phyloP scores from a whole-genome alignment of 2,329 filamentous ascomycete genomes.

The Dothideomycetes sp. region DNA sequence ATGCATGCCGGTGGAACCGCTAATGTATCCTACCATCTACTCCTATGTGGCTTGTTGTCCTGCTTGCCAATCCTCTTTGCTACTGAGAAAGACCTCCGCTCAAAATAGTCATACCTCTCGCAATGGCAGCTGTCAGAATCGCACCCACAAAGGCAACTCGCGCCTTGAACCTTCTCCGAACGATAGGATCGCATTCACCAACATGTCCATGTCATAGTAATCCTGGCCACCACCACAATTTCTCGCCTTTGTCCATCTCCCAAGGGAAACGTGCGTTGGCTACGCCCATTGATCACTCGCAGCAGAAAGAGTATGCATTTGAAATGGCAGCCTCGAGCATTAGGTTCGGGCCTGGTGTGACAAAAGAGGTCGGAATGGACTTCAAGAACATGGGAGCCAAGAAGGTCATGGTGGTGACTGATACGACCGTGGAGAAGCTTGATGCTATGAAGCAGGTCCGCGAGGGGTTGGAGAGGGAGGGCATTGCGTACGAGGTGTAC shows the following conservation, averaged over 20 bases:
- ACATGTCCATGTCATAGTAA: constrained; percentile 90
- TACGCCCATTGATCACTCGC: constrained; percentile 61
- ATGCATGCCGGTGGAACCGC: neutral
- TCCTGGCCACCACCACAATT: constrained; percentile 61
- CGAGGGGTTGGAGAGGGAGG: constrained; percentile 67
- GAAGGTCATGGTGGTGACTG: constrained; percentile 86
- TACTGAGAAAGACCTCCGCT: neutral
- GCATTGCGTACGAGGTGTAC: constrained; percentile 71
- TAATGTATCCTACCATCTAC: neutral
- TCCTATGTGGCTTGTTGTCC: no score
- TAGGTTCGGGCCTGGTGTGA: constrained; percentile 84
- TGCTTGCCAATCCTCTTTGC: no score
- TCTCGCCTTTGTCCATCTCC: constrained; percentile 31
- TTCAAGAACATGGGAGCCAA: constrained; percentile 81
- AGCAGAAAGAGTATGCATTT: constrained; percentile 92
- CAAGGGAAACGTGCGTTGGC: constrained; percentile 54
- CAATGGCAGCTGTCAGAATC: constrained; percentile 26
- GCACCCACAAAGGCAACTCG: constrained; percentile 41
- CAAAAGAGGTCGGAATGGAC: constrained; percentile 96
- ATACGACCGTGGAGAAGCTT: constrained; percentile 67
- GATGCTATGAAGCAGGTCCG: constrained; percentile 83
- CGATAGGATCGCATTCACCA: constrained; percentile 83
- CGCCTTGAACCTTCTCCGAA: constrained; percentile 65
- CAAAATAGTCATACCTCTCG: neutral
- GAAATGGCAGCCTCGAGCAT: constrained; percentile 97